These are phyloP conservation scores for Primulina eburnea DNA, from an alignment of 257 asterid species.

Conservation along the genomic window DNA sequence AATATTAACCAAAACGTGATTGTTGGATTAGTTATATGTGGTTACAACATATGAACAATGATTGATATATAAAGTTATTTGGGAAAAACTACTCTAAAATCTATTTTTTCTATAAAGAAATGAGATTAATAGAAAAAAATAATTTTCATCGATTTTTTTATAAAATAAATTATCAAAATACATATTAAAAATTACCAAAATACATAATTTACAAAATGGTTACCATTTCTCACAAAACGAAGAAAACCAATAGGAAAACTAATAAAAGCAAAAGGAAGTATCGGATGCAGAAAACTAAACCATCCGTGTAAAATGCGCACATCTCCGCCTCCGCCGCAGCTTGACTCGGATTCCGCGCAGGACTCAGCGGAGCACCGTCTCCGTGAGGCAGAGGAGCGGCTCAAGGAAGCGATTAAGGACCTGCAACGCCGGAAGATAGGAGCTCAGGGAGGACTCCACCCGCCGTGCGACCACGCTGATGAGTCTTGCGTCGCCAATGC, in stretches of 20 bases:
- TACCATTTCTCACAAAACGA: too few species aligned
- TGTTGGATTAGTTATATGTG: too few species aligned
- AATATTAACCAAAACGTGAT: too few species aligned
- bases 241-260: background rate
- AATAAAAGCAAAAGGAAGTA: conserved; percentile 7
- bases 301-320: conserved; percentile 52
- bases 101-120: too few species aligned
- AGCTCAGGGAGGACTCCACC: conserved; percentile 43
- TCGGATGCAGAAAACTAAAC: conserved; percentile 64
- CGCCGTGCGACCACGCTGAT: conserved; percentile 91
- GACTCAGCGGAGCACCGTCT: conserved; percentile 74
- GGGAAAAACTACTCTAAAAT: too few species aligned
- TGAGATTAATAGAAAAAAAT: too few species aligned
- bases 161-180: too few species aligned
- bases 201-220: too few species aligned
- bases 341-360: conserved; percentile 36
- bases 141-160: too few species aligned
- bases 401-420: conserved; percentile 86
- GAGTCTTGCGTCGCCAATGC: conserved; percentile 97
- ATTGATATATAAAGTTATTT: too few species aligned
- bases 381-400: conserved; percentile 80
- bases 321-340: conserved; percentile 41
- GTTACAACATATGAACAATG: too few species aligned
- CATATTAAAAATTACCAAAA: too few species aligned
- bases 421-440: conserved; percentile 83